Conservation (phyloP, 2,329 filamentous ascomycete species). For the Macroventuria anomochaeta region DNA sequence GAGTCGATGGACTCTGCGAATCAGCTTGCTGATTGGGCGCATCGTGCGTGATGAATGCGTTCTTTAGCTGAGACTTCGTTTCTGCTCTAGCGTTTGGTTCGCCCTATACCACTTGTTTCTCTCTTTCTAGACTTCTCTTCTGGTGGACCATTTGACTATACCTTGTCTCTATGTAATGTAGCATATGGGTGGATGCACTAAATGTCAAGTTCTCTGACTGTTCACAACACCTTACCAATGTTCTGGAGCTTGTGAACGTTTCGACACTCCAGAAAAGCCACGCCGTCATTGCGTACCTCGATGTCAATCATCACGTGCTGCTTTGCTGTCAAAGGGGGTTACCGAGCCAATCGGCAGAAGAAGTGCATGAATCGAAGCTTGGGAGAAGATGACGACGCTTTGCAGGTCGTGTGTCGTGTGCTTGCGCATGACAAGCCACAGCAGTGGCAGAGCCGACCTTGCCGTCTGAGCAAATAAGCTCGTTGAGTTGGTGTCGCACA, state of each 20-base stretch:
- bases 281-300: constrained; percentile 3
- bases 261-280: neutral
- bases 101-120: constrained; percentile 12
- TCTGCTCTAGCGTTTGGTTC: neutral
- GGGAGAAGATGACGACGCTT: constrained; percentile 13
- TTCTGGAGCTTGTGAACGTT: neutral
- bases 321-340: constrained; percentile 1
- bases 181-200: constrained; percentile 7
- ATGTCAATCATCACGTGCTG: constrained; percentile 9
- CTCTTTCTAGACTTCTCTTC: neutral
- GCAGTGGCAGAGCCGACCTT: constrained; percentile 11
- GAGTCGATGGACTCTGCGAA: constrained; percentile 45
- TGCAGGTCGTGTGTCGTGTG: constrained; percentile 9
- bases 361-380: constrained; percentile 4
- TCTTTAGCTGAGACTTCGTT: neutral
- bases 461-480: constrained; percentile 6
- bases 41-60: constrained; percentile 30
- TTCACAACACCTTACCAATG: neutral
- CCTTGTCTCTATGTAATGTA: constrained; percentile 6
- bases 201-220: neutral
- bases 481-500: neutral
- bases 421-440: constrained; percentile 16
- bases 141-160: neutral
- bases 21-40: constrained; percentile 47
- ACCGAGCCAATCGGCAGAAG: constrained; percentile 16